Percentiles rank a stretch among this genome's conserved stretches.
These are phyloP conservation scores for Biscogniauxia sp. DNA, from an alignment of 2,329 filamentous ascomycete species.

Conservation along the genomic window DNA sequence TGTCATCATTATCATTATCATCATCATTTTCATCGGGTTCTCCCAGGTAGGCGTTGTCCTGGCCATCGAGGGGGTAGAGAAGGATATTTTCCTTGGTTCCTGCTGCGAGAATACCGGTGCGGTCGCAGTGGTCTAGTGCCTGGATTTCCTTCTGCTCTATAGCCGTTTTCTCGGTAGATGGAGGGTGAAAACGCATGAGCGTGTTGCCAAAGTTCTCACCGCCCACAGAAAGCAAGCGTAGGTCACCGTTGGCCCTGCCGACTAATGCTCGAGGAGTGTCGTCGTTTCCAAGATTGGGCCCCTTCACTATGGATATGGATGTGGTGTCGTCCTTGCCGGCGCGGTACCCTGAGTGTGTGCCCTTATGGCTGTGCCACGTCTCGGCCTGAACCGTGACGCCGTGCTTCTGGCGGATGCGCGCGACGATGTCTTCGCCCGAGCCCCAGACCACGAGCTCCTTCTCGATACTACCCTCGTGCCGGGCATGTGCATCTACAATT, in stretches of 20 bases:
- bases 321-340: conserved; percentile 50
- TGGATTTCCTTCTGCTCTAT: conserved; percentile 33
- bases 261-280: conserved; percentile 38
- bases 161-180: conserved; percentile 1
- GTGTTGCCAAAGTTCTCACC: conserved; percentile 32
- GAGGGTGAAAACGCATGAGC: conserved; percentile 22
- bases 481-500: conserved; percentile 44
- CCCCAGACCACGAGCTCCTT: conserved; percentile 51
- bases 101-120: conserved; percentile 30
- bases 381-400: conserved; percentile 14
- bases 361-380: conserved; percentile 40
- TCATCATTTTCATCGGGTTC: neutral
- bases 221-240: conserved; percentile 43
- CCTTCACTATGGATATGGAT: conserved; percentile 43
- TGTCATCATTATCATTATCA: no score
- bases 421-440: conserved; percentile 50
- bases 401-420: conserved; percentile 36
- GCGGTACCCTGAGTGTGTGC: conserved; percentile 38
- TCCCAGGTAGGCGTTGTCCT: conserved; percentile 3
- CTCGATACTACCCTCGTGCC: conserved; percentile 28
- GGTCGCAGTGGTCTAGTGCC: conserved; percentile 33
- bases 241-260: conserved; percentile 49
- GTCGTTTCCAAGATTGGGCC: conserved; percentile 18
- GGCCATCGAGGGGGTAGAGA: conserved; percentile 32
- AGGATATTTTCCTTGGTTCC: conserved; percentile 35